Evolutionary conservation across 2,329 filamentous ascomycete species (phyloP).

Genomic region (Zymoseptoria tritici): DNA sequence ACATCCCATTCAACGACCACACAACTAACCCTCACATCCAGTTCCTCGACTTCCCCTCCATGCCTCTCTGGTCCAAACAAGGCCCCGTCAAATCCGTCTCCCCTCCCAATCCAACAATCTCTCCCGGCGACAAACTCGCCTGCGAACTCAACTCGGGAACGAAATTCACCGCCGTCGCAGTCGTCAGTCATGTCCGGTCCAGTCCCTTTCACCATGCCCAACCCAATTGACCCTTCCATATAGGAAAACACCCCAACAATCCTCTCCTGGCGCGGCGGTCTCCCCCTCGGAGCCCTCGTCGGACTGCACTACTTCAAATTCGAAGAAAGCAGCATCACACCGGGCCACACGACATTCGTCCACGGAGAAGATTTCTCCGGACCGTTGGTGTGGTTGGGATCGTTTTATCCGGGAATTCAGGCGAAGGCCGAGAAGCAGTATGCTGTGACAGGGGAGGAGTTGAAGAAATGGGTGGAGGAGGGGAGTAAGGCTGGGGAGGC

Average conservation of each 20-base stretch:
- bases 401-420: neutral
- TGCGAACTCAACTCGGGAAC: neutral
- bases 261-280: neutral
- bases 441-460: neutral
- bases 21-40: no score
- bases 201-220: no score
- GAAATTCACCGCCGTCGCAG: neutral
- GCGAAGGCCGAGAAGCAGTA: neutral
- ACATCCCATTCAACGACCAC: no score
- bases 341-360: neutral
- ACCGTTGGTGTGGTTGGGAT: neutral
- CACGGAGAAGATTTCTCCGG: neutral
- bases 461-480: neutral
- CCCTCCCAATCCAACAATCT: neutral
- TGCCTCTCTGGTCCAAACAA: neutral
- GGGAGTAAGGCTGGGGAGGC: neutral
- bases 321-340: neutral
- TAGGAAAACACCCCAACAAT: neutral
- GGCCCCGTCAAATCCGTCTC: neutral
- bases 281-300: neutral
- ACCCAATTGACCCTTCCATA: no score
- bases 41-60: neutral
- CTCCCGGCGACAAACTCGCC: neutral
- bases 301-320: neutral
- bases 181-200: no score